Percentiles rank a stretch among this genome's conserved stretches.
Conservation (phyloP, 1,284 basidiomycete species). For the Entoloma clypeatum region DNA sequence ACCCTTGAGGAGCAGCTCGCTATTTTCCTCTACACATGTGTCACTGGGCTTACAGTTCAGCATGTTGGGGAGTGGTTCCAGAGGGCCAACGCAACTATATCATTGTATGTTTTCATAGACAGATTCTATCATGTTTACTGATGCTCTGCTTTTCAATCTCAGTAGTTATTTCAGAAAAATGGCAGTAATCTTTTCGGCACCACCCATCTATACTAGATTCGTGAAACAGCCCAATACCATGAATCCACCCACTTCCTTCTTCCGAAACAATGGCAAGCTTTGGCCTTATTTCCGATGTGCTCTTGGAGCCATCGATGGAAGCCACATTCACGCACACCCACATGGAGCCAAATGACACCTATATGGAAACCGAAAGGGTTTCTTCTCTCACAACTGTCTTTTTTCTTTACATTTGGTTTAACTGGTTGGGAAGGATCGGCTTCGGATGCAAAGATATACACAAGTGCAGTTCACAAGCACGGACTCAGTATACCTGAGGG, state of each 20-base stretch:
- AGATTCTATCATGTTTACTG: no score
- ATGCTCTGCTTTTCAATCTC: conserved; percentile 1
- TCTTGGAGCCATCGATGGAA: conserved; percentile 26
- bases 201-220: neutral
- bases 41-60: conserved; percentile 22
- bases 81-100: conserved; percentile 23
- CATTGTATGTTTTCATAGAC: conserved; percentile 19
- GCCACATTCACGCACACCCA: conserved; percentile 19
- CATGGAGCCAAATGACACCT: conserved; percentile 8
- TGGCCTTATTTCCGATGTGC: conserved; percentile 23
- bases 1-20: conserved; percentile 26
- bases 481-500: no score
- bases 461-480: no score
- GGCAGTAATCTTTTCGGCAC: neutral
- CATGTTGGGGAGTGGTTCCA: conserved; percentile 31
- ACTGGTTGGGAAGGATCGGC: conserved; percentile 5
- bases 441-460: conserved; percentile 1
- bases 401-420: conserved; percentile 4
- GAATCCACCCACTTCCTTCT: neutral
- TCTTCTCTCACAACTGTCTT: conserved; percentile 5
- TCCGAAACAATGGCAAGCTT: conserved; percentile 12
- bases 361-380: conserved; percentile 15
- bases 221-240: no score
- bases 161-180: neutral
- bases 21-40: conserved; percentile 29